These are phyloP conservation scores for Clonostachys byssicola DNA, from an alignment of 2,329 filamentous ascomycete species.

Conservation along the genomic window DNA sequence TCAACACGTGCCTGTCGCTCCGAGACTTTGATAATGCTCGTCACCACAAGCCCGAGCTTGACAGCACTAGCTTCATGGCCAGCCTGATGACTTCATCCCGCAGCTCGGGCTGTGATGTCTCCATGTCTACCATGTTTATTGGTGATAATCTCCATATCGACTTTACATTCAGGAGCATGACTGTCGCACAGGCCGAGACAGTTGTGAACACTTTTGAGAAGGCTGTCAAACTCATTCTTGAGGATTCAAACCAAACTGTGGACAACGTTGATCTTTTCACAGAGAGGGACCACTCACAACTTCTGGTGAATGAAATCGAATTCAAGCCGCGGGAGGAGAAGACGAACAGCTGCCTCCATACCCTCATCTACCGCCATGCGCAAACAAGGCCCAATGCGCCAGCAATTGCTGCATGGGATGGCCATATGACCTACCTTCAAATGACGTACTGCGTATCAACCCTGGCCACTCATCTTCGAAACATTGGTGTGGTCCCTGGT, in stretches of 20 bases:
- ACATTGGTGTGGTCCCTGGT: conserved; percentile 43
- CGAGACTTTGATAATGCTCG: conserved; percentile 30
- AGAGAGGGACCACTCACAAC: conserved; percentile 48
- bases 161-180: conserved; percentile 37
- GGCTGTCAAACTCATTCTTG: conserved; percentile 41
- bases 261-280: conserved; percentile 48
- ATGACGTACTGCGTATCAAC: conserved; percentile 28
- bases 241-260: conserved; percentile 31
- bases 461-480: conserved; percentile 39
- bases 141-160: conserved; percentile 34
- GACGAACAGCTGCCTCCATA: conserved; percentile 35
- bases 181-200: conserved; percentile 35
- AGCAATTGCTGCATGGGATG: conserved; percentile 40
- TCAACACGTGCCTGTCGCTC: conserved; percentile 47
- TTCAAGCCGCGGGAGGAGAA: conserved; percentile 28
- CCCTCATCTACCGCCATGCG: conserved; percentile 35
- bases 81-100: conserved; percentile 15
- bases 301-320: conserved; percentile 46
- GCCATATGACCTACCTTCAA: conserved; percentile 34
- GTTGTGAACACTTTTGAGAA: conserved; percentile 49
- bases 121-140: conserved; percentile 36
- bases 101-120: conserved; percentile 40
- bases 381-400: conserved; percentile 28
- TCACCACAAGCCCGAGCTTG: conserved; percentile 1
- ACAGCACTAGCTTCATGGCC: conserved; percentile 1